Evolutionary conservation across 2,329 filamentous ascomycete species (phyloP), one percentile per base, ranked within the genome.

Genomic region (Westerdykella aurantiaca): DNA sequence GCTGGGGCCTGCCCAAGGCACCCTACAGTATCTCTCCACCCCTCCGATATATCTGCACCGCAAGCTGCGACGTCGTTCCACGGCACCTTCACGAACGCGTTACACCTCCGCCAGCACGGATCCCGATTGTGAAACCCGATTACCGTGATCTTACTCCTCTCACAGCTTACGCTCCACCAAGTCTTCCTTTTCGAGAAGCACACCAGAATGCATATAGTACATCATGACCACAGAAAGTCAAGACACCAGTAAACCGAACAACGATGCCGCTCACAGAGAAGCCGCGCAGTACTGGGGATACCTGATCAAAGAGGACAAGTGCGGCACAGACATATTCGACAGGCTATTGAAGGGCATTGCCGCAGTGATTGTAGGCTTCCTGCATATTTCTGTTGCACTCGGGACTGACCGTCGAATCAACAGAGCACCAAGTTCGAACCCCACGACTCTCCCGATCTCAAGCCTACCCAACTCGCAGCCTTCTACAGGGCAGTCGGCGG

Each of bases 261-360:
- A 44, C 34, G 57, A 66, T 38, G 56, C 63, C n/a, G 53, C 59
- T 23, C 53, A 61, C 16, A 54, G 54, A 43, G 73, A 76, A 57
- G 72, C 73, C 5, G 64, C 63, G 41, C 64, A 75, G 48, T 75
- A 74, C 50, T 76, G 73, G 73, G 72, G 71, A 11, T 75, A 74
- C 49, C 57, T 76, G 31, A 71, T 76, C 60, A 70, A 72, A 55
- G 55, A 63, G n/a, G 72, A 76, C 64, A 75, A 75, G 56, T 73
- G 71, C 42, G 73, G 72, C 25, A 75, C 71, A 3, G 66, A 71
- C 18, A 62, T 65, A 50, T 61, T 76, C 34, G 70, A 75, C 54
- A 59, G 66, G 22, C 52, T 76, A 41, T 61, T 76, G 22, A 61
- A 64, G 44, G 73, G 72, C 17, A 64, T 76, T 43, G 72, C 73